A percentile compares a stretch with the other conserved stretches of the same genome.
These are phyloP conservation scores for Martensiomyces pterosporus DNA, from an alignment of 192 early-diverging fungal genomes.

Conservation along the genomic window DNA sequence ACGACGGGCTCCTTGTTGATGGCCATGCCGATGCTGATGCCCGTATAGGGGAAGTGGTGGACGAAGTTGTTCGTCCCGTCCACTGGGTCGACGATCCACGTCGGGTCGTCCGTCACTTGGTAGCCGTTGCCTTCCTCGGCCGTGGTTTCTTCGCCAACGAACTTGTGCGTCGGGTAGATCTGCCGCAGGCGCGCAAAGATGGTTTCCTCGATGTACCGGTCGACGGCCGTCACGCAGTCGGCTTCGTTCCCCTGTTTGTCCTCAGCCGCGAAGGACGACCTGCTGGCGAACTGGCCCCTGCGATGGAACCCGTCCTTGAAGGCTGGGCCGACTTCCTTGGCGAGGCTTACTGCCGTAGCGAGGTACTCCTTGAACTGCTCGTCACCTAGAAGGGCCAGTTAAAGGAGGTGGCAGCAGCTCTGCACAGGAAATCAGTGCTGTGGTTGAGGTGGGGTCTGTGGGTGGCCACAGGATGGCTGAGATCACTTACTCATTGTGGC, in stretches of 20 bases:
- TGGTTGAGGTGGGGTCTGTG: too few relatives aligned
- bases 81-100: constrained; percentile 89
- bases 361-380: constrained; percentile 34
- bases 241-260: constrained; percentile 34
- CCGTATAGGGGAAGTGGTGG: constrained; percentile 73
- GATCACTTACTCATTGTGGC: too few relatives aligned
- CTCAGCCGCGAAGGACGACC: constrained; percentile 24
- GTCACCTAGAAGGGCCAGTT: too few relatives aligned
- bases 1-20: constrained; percentile 70
- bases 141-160: constrained; percentile 88
- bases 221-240: constrained; percentile 74
- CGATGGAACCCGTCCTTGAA: constrained; percentile 50
- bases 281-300: constrained; percentile 28
- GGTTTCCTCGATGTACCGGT: constrained; percentile 72
- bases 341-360: constrained; percentile 16
- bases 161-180: constrained; percentile 65
- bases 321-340: constrained; percentile 37
- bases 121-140: constrained; percentile 53
- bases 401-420: too few relatives aligned
- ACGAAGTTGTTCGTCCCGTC: constrained; percentile 79
- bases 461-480: too few relatives aligned
- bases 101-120: constrained; percentile 64
- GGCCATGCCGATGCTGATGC: constrained; percentile 81
- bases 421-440: too few relatives aligned
- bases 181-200: constrained; percentile 58